phyloP scores from a whole-genome alignment of 1,284 basidiomycete species.

The Athelia sp. region DNA sequence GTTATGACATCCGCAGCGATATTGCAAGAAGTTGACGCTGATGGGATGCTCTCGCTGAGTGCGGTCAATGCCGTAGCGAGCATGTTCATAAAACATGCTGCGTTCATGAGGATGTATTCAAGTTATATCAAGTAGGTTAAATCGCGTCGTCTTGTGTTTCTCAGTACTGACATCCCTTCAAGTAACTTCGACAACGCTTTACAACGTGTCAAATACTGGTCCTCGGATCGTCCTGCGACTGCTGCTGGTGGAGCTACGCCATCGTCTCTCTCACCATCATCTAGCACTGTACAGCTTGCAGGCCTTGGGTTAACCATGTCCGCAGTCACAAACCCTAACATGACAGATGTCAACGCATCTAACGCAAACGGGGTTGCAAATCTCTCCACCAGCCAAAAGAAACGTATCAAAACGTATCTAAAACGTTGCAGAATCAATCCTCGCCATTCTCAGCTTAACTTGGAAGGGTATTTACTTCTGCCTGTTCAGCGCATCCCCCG shows the following conservation, averaged over 20 bases:
- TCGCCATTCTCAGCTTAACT: constrained; percentile 91
- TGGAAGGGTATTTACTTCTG: constrained; percentile 92
- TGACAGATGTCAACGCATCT: constrained; percentile 32
- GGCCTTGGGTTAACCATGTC: constrained; percentile 57
- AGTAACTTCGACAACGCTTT: constrained; percentile 93
- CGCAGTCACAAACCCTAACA: constrained; percentile 43
- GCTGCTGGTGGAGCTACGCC: constrained; percentile 34
- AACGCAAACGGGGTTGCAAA: constrained; percentile 37
- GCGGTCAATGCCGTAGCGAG: constrained; percentile 83
- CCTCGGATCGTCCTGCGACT: constrained; percentile 43
- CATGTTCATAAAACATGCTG: constrained; percentile 88
- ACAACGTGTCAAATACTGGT: constrained; percentile 83
- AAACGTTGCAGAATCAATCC: constrained; percentile 85
- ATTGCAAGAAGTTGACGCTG: constrained; percentile 52
- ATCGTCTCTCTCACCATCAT: constrained; percentile 50
- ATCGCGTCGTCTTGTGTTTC: neutral
- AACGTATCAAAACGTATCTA: constrained; percentile 81
- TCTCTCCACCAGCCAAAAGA: constrained; percentile 72
- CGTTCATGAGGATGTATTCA: constrained; percentile 97
- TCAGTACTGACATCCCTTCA: constrained; percentile 7
- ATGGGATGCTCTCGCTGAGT: constrained; percentile 68
- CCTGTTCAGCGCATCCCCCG: constrained; percentile 96
- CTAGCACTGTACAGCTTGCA: constrained; percentile 58
- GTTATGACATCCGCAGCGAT: constrained; percentile 48
- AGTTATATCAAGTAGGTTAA: constrained; percentile 89